phyloP scores from a whole-genome alignment of 257 asterid genomes.

The Solanum chmielewskii region DNA sequence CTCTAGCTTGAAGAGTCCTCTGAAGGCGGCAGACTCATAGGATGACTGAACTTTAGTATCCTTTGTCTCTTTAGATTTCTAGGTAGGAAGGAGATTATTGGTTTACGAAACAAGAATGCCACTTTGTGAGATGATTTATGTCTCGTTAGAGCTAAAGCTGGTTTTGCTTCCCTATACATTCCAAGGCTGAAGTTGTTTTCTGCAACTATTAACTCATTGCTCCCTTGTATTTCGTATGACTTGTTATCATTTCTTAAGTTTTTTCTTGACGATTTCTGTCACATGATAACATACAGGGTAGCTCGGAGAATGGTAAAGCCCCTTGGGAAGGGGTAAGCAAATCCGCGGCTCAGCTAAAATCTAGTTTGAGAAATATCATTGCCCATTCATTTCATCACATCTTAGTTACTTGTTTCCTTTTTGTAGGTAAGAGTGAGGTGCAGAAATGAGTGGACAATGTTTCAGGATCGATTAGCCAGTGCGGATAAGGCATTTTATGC shows the following conservation, averaged over 20 bases:
- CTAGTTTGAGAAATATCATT: not conserved
- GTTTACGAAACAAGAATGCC: not conserved
- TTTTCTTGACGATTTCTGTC: not conserved
- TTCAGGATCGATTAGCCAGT: constrained; percentile 12
- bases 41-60: not conserved
- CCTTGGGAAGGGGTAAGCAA: constrained; percentile 16
- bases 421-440: constrained; percentile 17
- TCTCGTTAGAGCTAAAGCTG: not conserved
- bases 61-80: not conserved
- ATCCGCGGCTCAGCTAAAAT: not conserved
- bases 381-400: not conserved
- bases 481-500: constrained; percentile 14
- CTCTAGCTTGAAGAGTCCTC: not conserved
- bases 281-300: constrained; percentile 1
- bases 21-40: not conserved
- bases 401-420: not conserved
- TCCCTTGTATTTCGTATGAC: not conserved
- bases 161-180: not conserved
- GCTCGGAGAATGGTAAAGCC: constrained; percentile 7
- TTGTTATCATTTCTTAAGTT: not conserved
- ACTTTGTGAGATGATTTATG: not conserved
- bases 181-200: not conserved
- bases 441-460: constrained; percentile 15
- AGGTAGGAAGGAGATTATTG: not conserved
- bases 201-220: not conserved